Evolutionary conservation across 1,284 basidiomycete genomes (phyloP).

Genomic region (Stygiomarasmius scandens): DNA sequence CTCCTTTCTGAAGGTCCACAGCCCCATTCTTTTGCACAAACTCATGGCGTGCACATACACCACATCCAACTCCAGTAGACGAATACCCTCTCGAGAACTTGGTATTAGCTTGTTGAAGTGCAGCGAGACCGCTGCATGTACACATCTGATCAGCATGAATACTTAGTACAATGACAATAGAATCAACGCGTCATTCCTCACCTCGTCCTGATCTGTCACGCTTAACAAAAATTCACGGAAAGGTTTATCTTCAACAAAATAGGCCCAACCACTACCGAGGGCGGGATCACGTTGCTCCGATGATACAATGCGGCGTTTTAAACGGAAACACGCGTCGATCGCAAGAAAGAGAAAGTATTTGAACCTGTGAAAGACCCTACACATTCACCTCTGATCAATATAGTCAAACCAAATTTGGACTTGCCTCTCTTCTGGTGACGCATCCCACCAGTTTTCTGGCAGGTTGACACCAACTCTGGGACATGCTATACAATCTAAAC

Average conservation of each 20-base stretch:
- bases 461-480: constrained; percentile 19
- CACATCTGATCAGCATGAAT: background rate
- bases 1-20: constrained; percentile 16
- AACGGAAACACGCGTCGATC: constrained; percentile 23
- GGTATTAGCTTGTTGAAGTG: constrained; percentile 12
- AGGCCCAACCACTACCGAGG: constrained; percentile 12
- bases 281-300: constrained; percentile 8
- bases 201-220: constrained; percentile 11
- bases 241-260: constrained; percentile 9
- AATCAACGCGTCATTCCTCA: background rate
- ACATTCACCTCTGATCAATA: background rate
- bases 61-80: constrained; percentile 5
- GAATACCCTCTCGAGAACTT: constrained; percentile 6
- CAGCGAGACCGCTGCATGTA: constrained; percentile 6
- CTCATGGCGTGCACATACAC: constrained; percentile 16
- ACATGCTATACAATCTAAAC: constrained; percentile 27
- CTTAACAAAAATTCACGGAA: constrained; percentile 9
- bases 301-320: constrained; percentile 16
- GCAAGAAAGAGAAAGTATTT: constrained; percentile 17
- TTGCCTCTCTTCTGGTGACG: background rate
- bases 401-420: background rate
- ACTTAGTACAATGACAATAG: background rate
- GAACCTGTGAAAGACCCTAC: constrained; percentile 6
- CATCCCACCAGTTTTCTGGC: constrained; percentile 10
- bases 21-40: constrained; percentile 15